These are phyloP conservation scores for Phaeosphaeria sp. DNA, from an alignment of 2,329 filamentous ascomycete genomes.

Conservation along the genomic window DNA sequence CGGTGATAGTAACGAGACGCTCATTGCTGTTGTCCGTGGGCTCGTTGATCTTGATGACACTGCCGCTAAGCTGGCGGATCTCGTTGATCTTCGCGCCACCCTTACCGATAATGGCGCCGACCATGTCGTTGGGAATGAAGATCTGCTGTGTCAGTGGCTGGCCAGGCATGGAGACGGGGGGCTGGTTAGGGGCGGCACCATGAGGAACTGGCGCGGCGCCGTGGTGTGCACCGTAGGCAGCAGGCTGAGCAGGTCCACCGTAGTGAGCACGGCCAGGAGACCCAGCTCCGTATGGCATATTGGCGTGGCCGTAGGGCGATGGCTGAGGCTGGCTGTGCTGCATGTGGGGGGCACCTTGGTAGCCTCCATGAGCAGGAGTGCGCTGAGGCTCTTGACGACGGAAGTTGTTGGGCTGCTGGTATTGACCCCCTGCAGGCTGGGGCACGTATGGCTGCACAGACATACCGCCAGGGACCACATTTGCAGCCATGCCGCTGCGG, in stretches of 20 bases:
- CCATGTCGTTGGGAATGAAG: constrained; percentile 99
- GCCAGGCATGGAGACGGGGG: constrained; percentile 69
- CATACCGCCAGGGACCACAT: constrained; percentile 95
- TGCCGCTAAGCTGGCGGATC: constrained; percentile 94
- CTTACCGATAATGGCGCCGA: constrained; percentile 98
- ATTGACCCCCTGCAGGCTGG: constrained; percentile 90
- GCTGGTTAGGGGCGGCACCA: constrained; percentile 75
- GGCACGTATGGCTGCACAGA: constrained; percentile 98
- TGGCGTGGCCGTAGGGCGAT: constrained; percentile 58
- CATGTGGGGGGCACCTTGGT: constrained; percentile 65
- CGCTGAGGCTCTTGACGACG: constrained; percentile 74
- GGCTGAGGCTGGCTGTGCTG: constrained; percentile 72
- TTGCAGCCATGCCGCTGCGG: constrained; percentile 88
- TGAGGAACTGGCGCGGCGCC: constrained; percentile 60
- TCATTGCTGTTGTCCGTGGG: constrained; percentile 99
- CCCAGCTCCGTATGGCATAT: constrained; percentile 78
- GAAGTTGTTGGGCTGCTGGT: constrained; percentile 88
- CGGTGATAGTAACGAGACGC: constrained; percentile 94
- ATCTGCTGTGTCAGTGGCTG: constrained; percentile 94
- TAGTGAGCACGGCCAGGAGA: constrained; percentile 77
- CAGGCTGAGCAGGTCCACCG: constrained; percentile 77
- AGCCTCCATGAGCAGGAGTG: constrained; percentile 76
- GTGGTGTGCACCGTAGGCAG: constrained; percentile 68
- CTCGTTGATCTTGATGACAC: constrained; percentile 99
- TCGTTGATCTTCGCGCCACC: constrained; percentile 99